Conservation (phyloP, 2,329 filamentous ascomycete species). For the Aspergillus hiratsukae region DNA sequence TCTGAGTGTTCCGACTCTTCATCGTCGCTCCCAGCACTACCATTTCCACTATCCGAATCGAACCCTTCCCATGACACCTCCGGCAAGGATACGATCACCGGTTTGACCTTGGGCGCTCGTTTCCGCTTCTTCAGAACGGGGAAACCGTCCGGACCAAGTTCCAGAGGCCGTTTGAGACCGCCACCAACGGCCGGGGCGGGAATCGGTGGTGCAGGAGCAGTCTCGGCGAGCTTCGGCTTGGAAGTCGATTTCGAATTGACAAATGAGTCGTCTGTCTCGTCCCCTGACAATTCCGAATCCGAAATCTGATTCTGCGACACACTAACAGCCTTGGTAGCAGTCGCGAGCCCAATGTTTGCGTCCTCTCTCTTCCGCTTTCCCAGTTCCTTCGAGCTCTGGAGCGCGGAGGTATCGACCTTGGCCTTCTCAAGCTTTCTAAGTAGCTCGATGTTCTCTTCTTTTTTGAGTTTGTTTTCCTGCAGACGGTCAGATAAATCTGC, state of each 20-base stretch:
- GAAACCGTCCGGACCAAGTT: conserved; percentile 71
- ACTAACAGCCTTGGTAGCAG: conserved; percentile 9
- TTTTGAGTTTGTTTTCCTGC: conserved; percentile 82
- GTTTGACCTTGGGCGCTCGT: conserved; percentile 54
- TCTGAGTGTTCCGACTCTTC: conserved; percentile 17
- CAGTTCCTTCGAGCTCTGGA: conserved; percentile 72
- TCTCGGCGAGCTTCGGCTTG: conserved; percentile 26
- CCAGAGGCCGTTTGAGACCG: conserved; percentile 81
- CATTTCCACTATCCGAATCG: conserved; percentile 42
- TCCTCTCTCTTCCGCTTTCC: conserved; percentile 67
- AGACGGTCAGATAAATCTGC: conserved; percentile 13
- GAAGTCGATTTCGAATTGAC: conserved; percentile 20
- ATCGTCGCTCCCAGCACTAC: conserved; percentile 32
- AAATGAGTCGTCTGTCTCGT: conserved; percentile 34
- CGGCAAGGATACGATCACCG: conserved; percentile 20
- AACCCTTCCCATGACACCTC: conserved; percentile 47
- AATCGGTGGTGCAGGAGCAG: not conserved
- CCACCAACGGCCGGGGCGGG: conserved; percentile 49
- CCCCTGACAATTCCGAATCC: conserved; percentile 27
- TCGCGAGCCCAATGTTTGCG: conserved; percentile 41
- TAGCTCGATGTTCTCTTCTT: conserved; percentile 83
- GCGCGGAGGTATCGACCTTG: conserved; percentile 76
- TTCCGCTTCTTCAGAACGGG: conserved; percentile 82
- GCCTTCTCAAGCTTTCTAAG: conserved; percentile 75
- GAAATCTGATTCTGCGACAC: conserved; percentile 19